A percentile compares a stretch with the other conserved stretches of the same genome.
Conservation (phyloP, 2,329 filamentous ascomycete species). For the Cyphellophora attinorum region DNA sequence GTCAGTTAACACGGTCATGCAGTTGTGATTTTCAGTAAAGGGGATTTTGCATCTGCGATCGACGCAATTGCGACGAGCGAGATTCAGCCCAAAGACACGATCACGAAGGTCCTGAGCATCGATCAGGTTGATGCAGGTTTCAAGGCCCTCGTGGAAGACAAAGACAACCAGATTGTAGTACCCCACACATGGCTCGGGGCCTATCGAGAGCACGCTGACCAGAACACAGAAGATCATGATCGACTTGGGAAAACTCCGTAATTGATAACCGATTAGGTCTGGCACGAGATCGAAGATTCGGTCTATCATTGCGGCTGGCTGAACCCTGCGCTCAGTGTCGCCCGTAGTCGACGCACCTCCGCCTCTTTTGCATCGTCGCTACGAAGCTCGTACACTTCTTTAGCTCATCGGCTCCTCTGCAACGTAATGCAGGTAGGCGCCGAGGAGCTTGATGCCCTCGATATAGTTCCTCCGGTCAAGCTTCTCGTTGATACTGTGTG, state of each 20-base stretch:
- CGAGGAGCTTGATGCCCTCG: slow-evolving; percentile 90
- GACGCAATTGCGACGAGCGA: slow-evolving; percentile 27
- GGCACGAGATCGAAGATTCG: no score
- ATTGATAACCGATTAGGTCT: no score
- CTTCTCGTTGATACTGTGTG: slow-evolving; percentile 98
- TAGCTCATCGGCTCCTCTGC: slow-evolving; percentile 65
- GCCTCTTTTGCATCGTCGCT: no score
- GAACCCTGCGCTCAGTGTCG: no score
- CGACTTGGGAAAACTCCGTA: no score
- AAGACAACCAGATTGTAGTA: slow-evolving; percentile 52
- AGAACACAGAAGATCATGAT: no score
- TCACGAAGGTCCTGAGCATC: slow-evolving; percentile 48
- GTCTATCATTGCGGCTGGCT: no score
- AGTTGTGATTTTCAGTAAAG: slow-evolving; percentile 29
- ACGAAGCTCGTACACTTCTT: no score
- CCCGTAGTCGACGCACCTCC: no score
- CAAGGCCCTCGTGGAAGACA: slow-evolving; percentile 46
- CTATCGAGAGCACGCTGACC: no score
- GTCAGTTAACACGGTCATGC: not conserved
- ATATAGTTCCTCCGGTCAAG: slow-evolving; percentile 96
- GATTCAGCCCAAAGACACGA: slow-evolving; percentile 37
- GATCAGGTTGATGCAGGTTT: slow-evolving; percentile 49
- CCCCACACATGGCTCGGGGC: no score
- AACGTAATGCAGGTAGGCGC: slow-evolving; percentile 92
- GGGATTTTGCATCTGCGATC: slow-evolving; percentile 40